phyloP scores from a whole-genome alignment of 108 stramenopile species.

The Pseudonitzschia delicatissima region DNA sequence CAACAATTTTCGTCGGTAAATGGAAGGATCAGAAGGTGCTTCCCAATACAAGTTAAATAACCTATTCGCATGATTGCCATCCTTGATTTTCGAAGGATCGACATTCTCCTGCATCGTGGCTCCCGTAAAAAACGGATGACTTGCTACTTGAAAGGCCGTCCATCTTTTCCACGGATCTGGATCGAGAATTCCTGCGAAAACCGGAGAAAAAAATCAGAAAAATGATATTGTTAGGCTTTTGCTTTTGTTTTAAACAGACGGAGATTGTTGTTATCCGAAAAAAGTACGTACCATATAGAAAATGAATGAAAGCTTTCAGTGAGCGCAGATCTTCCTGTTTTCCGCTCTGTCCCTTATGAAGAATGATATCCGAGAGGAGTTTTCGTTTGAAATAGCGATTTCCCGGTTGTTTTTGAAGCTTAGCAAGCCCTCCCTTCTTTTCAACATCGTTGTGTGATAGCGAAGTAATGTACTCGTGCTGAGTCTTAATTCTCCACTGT shows the following conservation, averaged over 20 bases:
- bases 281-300: slow-evolving; percentile 58
- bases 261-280: too few species aligned
- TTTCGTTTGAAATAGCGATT: slow-evolving; percentile 80
- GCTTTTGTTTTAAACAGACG: neutral
- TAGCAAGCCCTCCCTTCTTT: slow-evolving; percentile 65
- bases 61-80: slow-evolving; percentile 40
- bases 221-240: neutral
- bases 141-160: slow-evolving; percentile 73
- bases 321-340: slow-evolving; percentile 49
- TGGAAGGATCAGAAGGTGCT: slow-evolving; percentile 76
- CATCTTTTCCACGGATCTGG: slow-evolving; percentile 84
- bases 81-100: neutral
- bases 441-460: slow-evolving; percentile 62
- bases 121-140: slow-evolving; percentile 78
- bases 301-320: slow-evolving; percentile 71
- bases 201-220: neutral
- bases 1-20: slow-evolving; percentile 61
- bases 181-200: slow-evolving; percentile 56
- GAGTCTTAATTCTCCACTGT: slow-evolving; percentile 64
- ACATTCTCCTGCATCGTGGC: neutral
- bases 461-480: slow-evolving; percentile 68
- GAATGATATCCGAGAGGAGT: slow-evolving; percentile 66
- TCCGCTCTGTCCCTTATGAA: slow-evolving; percentile 57
- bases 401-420: slow-evolving; percentile 75
- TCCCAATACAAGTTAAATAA: slow-evolving; percentile 66